phyloP scores from a whole-genome alignment of 2,329 filamentous ascomycete genomes.

The Pseudogymnoascus sp. region DNA sequence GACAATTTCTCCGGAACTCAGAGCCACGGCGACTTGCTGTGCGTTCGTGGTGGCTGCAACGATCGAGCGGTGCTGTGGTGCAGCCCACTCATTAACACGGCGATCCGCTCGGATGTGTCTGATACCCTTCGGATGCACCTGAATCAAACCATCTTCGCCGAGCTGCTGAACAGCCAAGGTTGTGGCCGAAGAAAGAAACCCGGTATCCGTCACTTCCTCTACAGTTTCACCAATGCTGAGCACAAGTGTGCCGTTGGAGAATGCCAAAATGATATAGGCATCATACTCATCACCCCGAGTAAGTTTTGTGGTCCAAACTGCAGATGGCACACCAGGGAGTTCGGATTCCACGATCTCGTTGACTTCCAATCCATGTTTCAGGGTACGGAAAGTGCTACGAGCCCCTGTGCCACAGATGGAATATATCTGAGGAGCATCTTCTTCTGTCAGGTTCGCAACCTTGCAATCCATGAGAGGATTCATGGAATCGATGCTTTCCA shows the following conservation, averaged over 20 bases:
- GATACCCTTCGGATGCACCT: constrained; percentile 95
- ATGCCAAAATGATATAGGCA: constrained; percentile 91
- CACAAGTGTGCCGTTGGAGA: constrained; percentile 82
- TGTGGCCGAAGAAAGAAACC: constrained; percentile 79
- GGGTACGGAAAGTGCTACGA: constrained; percentile 79
- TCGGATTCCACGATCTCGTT: constrained; percentile 94
- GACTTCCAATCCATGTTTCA: constrained; percentile 89
- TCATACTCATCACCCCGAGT: constrained; percentile 77
- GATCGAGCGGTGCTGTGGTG: constrained; percentile 88
- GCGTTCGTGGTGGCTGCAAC: constrained; percentile 91
- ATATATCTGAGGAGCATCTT: constrained; percentile 96
- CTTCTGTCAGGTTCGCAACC: constrained; percentile 80
- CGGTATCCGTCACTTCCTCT: constrained; percentile 88
- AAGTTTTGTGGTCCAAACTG: constrained; percentile 93
- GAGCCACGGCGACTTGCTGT: constrained; percentile 82
- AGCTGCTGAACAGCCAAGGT: constrained; percentile 91
- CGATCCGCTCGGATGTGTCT: constrained; percentile 74
- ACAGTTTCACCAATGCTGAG: constrained; percentile 95
- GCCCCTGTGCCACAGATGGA: constrained; percentile 83
- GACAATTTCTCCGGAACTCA: constrained; percentile 93
- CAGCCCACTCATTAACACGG: constrained; percentile 84
- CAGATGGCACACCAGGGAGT: constrained; percentile 77
- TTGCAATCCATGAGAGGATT: constrained; percentile 90
- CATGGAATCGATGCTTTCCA: constrained; percentile 79
- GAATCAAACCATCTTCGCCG: constrained; percentile 84